Evolutionary conservation across 2,329 filamentous ascomycete species (phyloP).

Genomic region (Botrytis tulipae): DNA sequence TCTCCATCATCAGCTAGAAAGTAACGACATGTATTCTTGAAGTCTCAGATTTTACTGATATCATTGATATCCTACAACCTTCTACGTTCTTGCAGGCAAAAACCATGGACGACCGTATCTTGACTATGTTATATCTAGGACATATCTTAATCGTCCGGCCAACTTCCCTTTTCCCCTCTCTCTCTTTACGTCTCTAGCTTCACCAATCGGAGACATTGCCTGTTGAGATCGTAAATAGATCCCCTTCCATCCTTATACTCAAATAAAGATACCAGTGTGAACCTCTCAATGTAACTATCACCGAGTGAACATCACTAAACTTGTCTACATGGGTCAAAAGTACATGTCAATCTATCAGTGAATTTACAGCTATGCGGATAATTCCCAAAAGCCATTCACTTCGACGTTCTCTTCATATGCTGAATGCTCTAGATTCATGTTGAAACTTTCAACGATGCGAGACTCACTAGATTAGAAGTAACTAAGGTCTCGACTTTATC

Average conservation of each 20-base stretch:
- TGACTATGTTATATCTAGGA: accelerated
- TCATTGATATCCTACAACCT: neutral
- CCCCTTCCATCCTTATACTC: neutral
- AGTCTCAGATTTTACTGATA: neutral
- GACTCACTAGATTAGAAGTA: neutral
- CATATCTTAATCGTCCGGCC: neutral
- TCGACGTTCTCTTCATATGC: neutral
- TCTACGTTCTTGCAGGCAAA: neutral
- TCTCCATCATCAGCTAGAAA: neutral
- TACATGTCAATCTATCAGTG: neutral
- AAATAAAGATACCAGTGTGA: neutral
- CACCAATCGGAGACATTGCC: neutral
- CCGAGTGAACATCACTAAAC: neutral
- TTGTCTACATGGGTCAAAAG: neutral
- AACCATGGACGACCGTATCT: neutral
- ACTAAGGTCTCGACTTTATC: neutral
- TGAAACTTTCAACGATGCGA: neutral
- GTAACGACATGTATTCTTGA: neutral
- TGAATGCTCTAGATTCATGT: neutral
- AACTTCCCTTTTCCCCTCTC: neutral
- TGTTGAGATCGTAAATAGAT: neutral
- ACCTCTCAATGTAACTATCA: too few species aligned
- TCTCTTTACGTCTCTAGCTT: neutral
- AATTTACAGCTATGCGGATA: neutral
- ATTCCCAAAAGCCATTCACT: neutral